Evolutionary conservation across 140 eudicot genomes (phyloP).

Genomic region (Senecio squalidus): DNA sequence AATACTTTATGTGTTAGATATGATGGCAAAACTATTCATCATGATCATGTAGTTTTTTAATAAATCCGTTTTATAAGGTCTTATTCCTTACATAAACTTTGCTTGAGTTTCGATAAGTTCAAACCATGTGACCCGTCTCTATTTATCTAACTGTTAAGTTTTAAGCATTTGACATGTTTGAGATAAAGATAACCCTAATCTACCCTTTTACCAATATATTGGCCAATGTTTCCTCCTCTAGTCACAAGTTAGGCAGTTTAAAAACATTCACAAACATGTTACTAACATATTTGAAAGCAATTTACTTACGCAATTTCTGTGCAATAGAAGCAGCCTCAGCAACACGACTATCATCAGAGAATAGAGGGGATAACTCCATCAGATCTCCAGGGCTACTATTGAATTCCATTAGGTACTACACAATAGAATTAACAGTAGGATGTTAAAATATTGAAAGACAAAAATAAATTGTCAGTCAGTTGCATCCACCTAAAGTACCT

Average conservation of each 20-base stretch:
- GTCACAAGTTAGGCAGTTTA: constrained; percentile 2
- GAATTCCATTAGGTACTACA: constrained; percentile 98
- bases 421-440: constrained; percentile 9
- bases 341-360: constrained; percentile 98
- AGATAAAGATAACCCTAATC: not conserved
- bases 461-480: not conserved
- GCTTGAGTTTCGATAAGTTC: not conserved
- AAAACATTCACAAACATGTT: constrained; percentile 1
- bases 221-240: not conserved
- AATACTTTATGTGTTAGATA: not conserved
- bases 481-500: constrained; percentile 42
- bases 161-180: constrained; percentile 6
- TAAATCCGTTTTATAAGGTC: not conserved
- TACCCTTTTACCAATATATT: not conserved
- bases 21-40: not conserved
- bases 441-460: constrained; percentile 10
- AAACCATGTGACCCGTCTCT: constrained; percentile 1
- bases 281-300: constrained; percentile 1
- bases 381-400: constrained; percentile 98
- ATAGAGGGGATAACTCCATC: constrained; percentile 94
- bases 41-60: not conserved
- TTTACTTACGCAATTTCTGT: constrained; percentile 82
- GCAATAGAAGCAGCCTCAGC: constrained; percentile 99
- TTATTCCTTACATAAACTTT: not conserved
- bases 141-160: not conserved